phyloP scores from a whole-genome alignment of 1,139 yeast species.

The Lizanozyma gosingica region DNA sequence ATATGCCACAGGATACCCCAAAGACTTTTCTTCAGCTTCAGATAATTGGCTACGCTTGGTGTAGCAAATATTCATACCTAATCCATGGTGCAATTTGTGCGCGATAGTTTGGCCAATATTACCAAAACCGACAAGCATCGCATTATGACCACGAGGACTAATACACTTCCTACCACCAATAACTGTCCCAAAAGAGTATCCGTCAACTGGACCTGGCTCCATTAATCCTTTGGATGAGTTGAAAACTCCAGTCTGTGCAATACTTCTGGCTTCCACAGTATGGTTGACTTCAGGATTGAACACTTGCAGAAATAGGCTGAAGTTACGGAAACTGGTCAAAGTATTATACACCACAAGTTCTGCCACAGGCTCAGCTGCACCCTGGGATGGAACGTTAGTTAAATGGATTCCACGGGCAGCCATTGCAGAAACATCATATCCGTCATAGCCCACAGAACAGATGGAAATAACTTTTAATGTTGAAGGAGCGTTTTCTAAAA shows the following conservation, averaged over 20 bases:
- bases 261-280: conserved; percentile 34
- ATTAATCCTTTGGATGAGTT: conserved; percentile 30
- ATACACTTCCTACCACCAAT: conserved; percentile 22
- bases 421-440: conserved; percentile 36
- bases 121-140: conserved; percentile 72
- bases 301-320: conserved; percentile 38
- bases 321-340: conserved; percentile 54
- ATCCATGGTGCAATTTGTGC: conserved; percentile 32
- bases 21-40: conserved; percentile 20
- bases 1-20: conserved; percentile 40
- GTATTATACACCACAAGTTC: conserved; percentile 60
- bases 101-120: conserved; percentile 65
- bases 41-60: conserved; percentile 47
- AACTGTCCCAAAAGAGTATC: conserved; percentile 2
- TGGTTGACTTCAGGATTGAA: conserved; percentile 25
- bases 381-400: conserved; percentile 58
- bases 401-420: conserved; percentile 38
- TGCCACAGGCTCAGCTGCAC: conserved; percentile 66
- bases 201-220: conserved; percentile 11
- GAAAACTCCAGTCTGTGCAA: conserved; percentile 26
- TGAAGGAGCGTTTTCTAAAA: conserved; percentile 44
- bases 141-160: conserved; percentile 53
- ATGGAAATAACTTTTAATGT: conserved; percentile 48
- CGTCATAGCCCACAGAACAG: conserved; percentile 67
- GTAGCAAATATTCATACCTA: conserved; percentile 61